Evolutionary conservation across 306 rosid genomes (phyloP).

Genomic region (Pueraria montana): DNA sequence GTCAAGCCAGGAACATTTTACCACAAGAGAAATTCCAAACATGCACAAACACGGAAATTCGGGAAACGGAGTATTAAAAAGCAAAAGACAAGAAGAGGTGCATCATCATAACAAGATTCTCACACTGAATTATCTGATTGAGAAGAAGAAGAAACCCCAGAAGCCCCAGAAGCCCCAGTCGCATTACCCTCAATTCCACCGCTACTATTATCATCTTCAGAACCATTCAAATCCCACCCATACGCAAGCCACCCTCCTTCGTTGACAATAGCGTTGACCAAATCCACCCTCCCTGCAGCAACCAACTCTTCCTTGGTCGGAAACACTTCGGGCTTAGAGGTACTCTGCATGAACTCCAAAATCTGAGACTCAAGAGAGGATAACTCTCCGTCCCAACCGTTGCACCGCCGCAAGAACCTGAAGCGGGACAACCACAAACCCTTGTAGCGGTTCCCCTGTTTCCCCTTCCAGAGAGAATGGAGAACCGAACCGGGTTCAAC

Average conservation of each 20-base stretch:
- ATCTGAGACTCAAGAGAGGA: conserved; percentile 72
- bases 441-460: not conserved
- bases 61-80: conserved; percentile 16
- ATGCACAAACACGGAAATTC: not conserved
- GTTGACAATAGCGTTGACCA: conserved; percentile 69
- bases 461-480: not conserved
- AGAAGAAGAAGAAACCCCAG: conserved; percentile 52
- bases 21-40: conserved; percentile 12
- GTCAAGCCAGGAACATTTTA: conserved; percentile 9
- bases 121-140: conserved; percentile 66
- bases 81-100: not conserved
- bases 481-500: conserved; percentile 1
- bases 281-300: conserved; percentile 83
- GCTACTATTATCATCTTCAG: conserved; percentile 27
- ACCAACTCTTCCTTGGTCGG: conserved; percentile 77
- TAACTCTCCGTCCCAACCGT: conserved; percentile 60
- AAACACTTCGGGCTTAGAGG: conserved; percentile 70
- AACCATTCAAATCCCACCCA: conserved; percentile 78
- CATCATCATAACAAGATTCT: conserved; percentile 57
- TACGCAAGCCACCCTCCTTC: conserved; percentile 92
- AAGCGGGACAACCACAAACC: conserved; percentile 55
- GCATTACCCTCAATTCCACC: conserved; percentile 43
- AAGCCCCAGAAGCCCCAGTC: conserved; percentile 43
- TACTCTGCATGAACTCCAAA: conserved; percentile 86
- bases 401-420: conserved; percentile 66